Percentiles rank a stretch among this genome's conserved stretches.
Evolutionary conservation across 164 flowering plant genomes (phyloP).

Genomic region (Echeveria elegans): DNA sequence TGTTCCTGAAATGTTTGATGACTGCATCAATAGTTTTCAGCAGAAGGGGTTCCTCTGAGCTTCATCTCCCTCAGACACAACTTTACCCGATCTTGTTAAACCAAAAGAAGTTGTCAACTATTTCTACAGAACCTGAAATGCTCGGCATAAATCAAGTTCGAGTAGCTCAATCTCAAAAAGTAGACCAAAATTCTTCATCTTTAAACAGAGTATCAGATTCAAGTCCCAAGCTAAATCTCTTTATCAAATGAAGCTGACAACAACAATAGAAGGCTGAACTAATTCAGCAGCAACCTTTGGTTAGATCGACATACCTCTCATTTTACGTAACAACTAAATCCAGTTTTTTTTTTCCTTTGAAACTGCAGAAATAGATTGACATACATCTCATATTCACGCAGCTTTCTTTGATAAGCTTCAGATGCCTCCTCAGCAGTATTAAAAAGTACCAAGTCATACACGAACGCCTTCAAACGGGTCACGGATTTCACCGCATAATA

Average conservation of each 20-base stretch:
- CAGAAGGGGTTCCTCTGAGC: conserved; percentile 55
- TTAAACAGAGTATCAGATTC: conserved; percentile 11
- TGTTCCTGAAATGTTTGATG: conserved; percentile 78
- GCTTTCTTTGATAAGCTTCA: conserved; percentile 47
- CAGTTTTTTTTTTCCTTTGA: not conserved
- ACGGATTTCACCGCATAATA: too few relatives aligned
- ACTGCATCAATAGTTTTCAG: conserved; percentile 78
- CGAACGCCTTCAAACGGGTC: conserved; percentile 56
- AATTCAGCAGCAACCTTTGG: not conserved
- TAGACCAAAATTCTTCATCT: not conserved
- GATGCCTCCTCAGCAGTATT: conserved; percentile 71
- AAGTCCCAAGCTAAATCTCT: conserved; percentile 4
- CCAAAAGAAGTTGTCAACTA: too few relatives aligned
- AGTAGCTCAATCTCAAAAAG: not conserved
- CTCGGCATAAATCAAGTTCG: too few relatives aligned
- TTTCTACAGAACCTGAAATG: not conserved
- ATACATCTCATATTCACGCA: conserved; percentile 23
- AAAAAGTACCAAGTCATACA: conserved; percentile 81
- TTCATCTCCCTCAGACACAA: not conserved
- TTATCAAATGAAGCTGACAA: not conserved
- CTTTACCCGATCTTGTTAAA: too few relatives aligned
- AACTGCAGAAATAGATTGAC: conserved; percentile 9
- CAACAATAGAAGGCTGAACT: not conserved
- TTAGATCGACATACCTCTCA: not conserved
- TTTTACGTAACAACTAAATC: too few relatives aligned